A percentile compares a stretch with the other conserved stretches of the same genome.
Conservation (phyloP, 768 basidiomycete genomes). For the Tubosaeta sp. region DNA sequence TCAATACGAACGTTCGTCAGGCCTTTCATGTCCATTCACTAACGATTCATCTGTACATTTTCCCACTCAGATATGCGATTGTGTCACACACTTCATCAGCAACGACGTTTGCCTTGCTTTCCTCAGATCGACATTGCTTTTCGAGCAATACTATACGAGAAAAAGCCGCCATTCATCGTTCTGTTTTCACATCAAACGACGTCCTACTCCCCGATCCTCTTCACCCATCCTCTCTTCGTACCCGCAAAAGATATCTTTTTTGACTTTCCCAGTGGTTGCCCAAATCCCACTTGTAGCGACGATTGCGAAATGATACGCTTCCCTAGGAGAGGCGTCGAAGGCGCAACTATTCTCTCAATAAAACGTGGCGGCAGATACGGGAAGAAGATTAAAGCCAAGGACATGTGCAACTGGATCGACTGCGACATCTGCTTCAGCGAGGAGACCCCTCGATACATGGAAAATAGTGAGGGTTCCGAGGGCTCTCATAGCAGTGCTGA, state of each 20-base stretch:
- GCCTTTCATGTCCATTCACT: slow-evolving; percentile 1
- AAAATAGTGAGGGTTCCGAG: slow-evolving; percentile 43
- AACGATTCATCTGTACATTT: slow-evolving; percentile 4
- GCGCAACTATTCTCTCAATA: slow-evolving; percentile 59
- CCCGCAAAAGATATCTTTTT: slow-evolving; percentile 69
- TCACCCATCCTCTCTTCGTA: slow-evolving; percentile 67
- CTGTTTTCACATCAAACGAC: slow-evolving; percentile 78
- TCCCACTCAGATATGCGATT: slow-evolving; percentile 54
- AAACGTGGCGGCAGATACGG: slow-evolving; percentile 50
- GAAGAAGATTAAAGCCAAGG: slow-evolving; percentile 47
- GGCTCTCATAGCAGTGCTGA: slow-evolving; percentile 43
- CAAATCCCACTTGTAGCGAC: slow-evolving; percentile 73
- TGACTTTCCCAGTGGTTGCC: slow-evolving; percentile 77
- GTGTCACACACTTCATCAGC: slow-evolving; percentile 59
- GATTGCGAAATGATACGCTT: slow-evolving; percentile 84
- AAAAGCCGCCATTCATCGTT: slow-evolving; percentile 70
- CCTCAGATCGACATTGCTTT: slow-evolving; percentile 78
- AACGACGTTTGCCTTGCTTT: slow-evolving; percentile 74
- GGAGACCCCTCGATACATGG: slow-evolving; percentile 30
- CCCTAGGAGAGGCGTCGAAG: slow-evolving; percentile 58
- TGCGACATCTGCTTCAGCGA: slow-evolving; percentile 60
- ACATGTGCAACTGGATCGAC: slow-evolving; percentile 85
- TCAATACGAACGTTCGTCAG: slow-evolving; percentile 61
- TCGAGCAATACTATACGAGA: slow-evolving; percentile 72
- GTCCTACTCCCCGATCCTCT: slow-evolving; percentile 78